These are phyloP conservation scores for Pseudogymnoascus pannorum DNA, from an alignment of 2,329 filamentous ascomycete species.

Conservation along the genomic window DNA sequence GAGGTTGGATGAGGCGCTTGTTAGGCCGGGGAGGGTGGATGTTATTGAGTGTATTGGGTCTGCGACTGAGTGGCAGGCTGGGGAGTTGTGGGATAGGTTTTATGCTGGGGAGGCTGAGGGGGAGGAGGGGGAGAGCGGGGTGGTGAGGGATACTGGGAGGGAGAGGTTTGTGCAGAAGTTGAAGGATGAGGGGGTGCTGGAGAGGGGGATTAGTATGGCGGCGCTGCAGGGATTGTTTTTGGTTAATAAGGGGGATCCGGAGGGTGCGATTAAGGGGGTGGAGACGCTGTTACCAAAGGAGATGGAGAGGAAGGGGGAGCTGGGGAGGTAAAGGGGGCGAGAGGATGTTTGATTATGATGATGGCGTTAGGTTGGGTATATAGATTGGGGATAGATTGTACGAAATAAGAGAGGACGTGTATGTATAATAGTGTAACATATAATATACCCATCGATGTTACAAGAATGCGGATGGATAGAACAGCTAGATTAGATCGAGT, in stretches of 20 bases:
- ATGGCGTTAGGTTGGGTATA: not conserved
- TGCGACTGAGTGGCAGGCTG: constrained; percentile 77
- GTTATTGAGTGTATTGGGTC: constrained; percentile 87
- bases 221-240: constrained; percentile 90
- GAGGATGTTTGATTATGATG: not conserved
- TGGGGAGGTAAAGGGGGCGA: not conserved
- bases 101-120: constrained; percentile 73
- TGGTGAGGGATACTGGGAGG: constrained; percentile 50
- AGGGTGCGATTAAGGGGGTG: constrained; percentile 77
- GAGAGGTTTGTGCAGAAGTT: constrained; percentile 16
- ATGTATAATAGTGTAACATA: not conserved
- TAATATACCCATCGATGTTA: not conserved
- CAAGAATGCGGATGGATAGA: too few species aligned
- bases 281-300: constrained; percentile 54
- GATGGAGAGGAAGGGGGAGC: not conserved
- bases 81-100: constrained; percentile 87
- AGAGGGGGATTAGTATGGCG: constrained; percentile 64
- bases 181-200: constrained; percentile 8
- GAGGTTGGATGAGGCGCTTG: constrained; percentile 77
- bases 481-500: too few species aligned
- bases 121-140: constrained; percentile 53
- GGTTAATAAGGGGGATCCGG: constrained; percentile 87
- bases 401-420: not conserved
- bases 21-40: constrained; percentile 86
- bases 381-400: not conserved